A percentile compares a stretch with the other conserved stretches of the same genome.
These are phyloP conservation scores for Backusella sp. DNA, from an alignment of 192 early-diverging fungal species.

Conservation along the genomic window DNA sequence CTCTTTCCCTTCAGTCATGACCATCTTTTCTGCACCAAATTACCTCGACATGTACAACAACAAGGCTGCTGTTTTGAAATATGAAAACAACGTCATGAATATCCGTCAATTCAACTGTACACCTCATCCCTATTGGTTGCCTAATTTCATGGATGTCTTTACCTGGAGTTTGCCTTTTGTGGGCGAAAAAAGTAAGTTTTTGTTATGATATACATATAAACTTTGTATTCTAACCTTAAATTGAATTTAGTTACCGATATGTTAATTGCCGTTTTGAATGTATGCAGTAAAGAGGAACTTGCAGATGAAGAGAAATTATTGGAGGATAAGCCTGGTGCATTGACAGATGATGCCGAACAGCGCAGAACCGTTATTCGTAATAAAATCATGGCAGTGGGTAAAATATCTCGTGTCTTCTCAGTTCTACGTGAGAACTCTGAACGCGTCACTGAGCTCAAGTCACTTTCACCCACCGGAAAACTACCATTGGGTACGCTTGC, in stretches of 20 bases:
- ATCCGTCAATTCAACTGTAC: conserved; percentile 92
- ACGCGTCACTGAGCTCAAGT: conserved; percentile 91
- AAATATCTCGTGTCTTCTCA: conserved; percentile 88
- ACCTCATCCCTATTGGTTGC: conserved; percentile 98
- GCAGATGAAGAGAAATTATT: conserved; percentile 54
- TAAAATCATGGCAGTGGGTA: conserved; percentile 93
- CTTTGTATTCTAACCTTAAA: background rate
- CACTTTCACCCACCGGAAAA: conserved; percentile 74
- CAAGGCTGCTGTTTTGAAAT: conserved; percentile 99
- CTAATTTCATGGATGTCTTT: conserved; percentile 99
- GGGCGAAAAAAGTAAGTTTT: conserved; percentile 86
- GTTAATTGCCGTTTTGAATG: conserved; percentile 90
- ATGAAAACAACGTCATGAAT: conserved; percentile 99
- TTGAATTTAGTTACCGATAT: conserved; percentile 84
- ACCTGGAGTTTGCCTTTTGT: conserved; percentile 98
- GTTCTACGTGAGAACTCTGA: conserved; percentile 91
- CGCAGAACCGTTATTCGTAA: conserved; percentile 71
- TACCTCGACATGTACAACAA: conserved; percentile 99
- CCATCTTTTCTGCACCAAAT: conserved; percentile 97
- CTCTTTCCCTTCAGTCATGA: conserved; percentile 97
- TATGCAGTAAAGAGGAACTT: conserved; percentile 95
- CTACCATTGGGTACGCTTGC: conserved; percentile 87
- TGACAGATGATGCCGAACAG: conserved; percentile 54
- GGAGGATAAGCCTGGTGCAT: conserved; percentile 16
- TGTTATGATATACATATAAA: background rate